Evolutionary conservation across 2,329 filamentous ascomycete species (phyloP), one percentile per base, ranked within the genome.

Genomic region (Elsinoe batatas): DNA sequence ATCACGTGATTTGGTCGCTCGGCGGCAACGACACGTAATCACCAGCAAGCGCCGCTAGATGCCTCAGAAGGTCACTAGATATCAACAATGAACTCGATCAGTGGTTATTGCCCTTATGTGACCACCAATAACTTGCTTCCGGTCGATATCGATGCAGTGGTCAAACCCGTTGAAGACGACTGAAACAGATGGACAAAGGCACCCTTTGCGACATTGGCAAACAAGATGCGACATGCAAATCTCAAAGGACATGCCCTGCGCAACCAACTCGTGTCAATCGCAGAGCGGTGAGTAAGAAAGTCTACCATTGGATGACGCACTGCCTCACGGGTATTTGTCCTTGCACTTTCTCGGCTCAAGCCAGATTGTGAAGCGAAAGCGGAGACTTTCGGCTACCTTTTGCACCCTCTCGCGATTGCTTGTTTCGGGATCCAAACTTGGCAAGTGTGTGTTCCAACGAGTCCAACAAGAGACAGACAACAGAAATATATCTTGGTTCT

Each of bases 151-250:
- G 11, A 20, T 18, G 18, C 32, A 15, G 32, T 51, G 15, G 47
- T 51, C 47, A 38, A 51, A 38, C 32, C 47, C 47, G 47, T 51
- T 51, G 47, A 35, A 51, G 32, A 37, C 13, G 30, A 51, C 33
- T 51, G 47, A 51, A 51, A 51, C 47, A 51, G 18, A 51, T 51
- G 47, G 47, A 51, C 47, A 51, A 38, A 51, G 47, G 47, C 47
- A 49, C 44, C 26, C 26, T 35, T 37, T 51, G 47, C 47, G 47
- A 51, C 33, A 37, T 33, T 37, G 18, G 22, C 35, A 26, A 35
- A 37, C 32, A 22, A 17, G 47, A 51, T 51, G 47, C 33, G 47
- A 51, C 47, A 51, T 18, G 33, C 35, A 22, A 22, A 17, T 12
- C 20, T 37, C 26, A 33, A 35, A 17, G n/a, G 15, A n/a, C 13